Base-by-base conservation (phyloP, 1,139 yeast genomes). In the Waltiozyma sp. region DNA sequence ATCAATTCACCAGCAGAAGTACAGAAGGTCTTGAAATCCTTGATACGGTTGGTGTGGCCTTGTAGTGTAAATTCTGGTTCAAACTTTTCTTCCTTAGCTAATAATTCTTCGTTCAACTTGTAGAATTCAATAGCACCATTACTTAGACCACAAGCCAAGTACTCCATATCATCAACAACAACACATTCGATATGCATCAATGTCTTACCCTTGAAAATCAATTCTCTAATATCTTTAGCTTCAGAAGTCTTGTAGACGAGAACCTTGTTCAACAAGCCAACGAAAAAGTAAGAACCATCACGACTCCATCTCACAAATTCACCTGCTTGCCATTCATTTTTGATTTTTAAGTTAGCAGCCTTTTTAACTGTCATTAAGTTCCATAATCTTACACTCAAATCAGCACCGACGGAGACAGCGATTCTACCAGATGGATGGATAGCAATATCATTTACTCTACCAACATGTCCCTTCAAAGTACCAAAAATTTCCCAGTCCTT, bases 401-500 rank as follows among this genome's bases (percentile, higher is more conserved):
- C 98, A 38, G 75, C 78, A 41, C 95, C 86, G 6, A 87, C 95
- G 46, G 94, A 82, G 31, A 93, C 76, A 9, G 96, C 96, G 43
- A 91, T 79, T 63, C 88, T 75, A 16, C 95, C 96, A n/a, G 88
- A 70, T 15, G 95, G 95, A 60, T 91, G 99, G 40, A 91, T 83
- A 33, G 89, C 83, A 41, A 91, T 58, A 61, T 87, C 97, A 54
- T 82, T 83, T 37, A 93, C 74, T 44, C 80, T 70, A 24, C 77
- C 88, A 24, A 70, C 70, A 60, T 88, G 96, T 5, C 96, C 96
- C 63, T 88, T 88, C 60, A 93, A 68, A 23, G 81, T 80, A 3
- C 93, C 95, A 59, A 87, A 80, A 40, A 80, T 73, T 59, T 91
- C 97, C 99, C 99, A 91, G 62, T 93, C 98, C 59, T 86, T 87